Percentiles rank a stretch among this genome's conserved stretches.
Evolutionary conservation across 2,329 filamentous ascomycete genomes (phyloP).

Genomic region (Trichoderma sp.): DNA sequence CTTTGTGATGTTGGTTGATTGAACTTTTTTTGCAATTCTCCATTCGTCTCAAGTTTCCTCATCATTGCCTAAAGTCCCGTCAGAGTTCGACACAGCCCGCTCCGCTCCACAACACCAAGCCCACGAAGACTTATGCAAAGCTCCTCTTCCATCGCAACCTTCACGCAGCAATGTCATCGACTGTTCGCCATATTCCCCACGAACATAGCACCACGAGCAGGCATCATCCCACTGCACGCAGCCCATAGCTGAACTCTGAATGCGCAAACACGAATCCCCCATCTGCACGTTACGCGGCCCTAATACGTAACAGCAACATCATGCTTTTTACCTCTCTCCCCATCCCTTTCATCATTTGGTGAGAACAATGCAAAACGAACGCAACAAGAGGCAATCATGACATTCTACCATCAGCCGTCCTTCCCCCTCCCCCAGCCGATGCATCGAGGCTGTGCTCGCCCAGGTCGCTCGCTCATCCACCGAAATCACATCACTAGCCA

Average conservation of each 20-base stretch:
- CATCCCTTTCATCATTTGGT: neutral
- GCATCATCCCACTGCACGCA: neutral
- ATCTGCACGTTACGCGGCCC: neutral
- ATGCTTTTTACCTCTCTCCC: neutral
- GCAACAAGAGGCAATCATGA: neutral
- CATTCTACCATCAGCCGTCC: neutral
- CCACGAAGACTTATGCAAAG: neutral
- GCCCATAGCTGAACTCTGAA: slow-evolving; percentile 7
- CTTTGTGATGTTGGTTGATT: neutral
- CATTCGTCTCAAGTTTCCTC: neutral
- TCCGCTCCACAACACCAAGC: neutral
- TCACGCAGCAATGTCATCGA: neutral
- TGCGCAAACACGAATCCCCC: neutral
- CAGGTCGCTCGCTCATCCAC: neutral
- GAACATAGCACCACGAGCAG: neutral
- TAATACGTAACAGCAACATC: neutral
- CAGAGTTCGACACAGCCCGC: slow-evolving; percentile 3
- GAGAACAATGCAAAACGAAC: neutral
- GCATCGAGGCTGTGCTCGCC: slow-evolving; percentile 8
- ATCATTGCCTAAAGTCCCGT: neutral
- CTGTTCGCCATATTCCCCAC: neutral
- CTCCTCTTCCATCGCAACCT: neutral
- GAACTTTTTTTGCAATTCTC: neutral
- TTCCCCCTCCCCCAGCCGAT: neutral
- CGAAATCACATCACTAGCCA: neutral